These are phyloP conservation scores for Torulaspora microellipsoides DNA, from an alignment of 805 yeast species.

Conservation along the genomic window DNA sequence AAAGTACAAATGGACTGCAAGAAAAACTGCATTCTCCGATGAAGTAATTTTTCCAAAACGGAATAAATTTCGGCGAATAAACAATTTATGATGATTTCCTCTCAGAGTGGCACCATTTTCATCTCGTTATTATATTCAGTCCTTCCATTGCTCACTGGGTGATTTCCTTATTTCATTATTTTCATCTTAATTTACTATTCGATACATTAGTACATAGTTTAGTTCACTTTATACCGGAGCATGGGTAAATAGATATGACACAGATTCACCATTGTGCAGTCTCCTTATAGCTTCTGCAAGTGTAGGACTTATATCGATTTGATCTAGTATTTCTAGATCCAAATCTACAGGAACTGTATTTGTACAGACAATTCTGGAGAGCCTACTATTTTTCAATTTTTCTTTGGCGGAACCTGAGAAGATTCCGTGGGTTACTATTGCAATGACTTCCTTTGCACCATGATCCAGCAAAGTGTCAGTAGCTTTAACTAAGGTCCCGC, in stretches of 20 bases:
- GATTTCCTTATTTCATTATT: no score
- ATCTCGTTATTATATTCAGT: no score
- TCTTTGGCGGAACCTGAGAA: conserved; percentile 80
- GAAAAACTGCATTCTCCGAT: no score
- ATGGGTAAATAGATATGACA: conserved; percentile 78
- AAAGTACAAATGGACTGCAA: no score
- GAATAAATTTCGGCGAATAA: no score
- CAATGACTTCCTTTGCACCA: conserved; percentile 81
- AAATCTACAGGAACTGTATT: conserved; percentile 85
- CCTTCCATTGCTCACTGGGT: no score
- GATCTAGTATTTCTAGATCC: conserved; percentile 62
- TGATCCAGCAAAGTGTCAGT: conserved; percentile 78
- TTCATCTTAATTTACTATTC: no score
- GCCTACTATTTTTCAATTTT: conserved; percentile 60
- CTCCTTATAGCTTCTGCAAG: conserved; percentile 93
- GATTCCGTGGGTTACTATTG: conserved; percentile 94
- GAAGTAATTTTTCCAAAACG: no score
- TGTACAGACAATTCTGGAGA: conserved; percentile 79
- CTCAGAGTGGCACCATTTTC: no score
- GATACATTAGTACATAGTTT: no score
- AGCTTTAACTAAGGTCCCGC: conserved; percentile 94
- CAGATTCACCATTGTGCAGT: conserved; percentile 93
- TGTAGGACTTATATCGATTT: conserved; percentile 79
- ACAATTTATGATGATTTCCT: no score
- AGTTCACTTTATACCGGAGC: conserved; percentile 38